Percentiles rank a stretch among this genome's conserved stretches.
Conservation (phyloP, 2,329 filamentous ascomycete genomes). For the Ophiostoma perfectum region DNA sequence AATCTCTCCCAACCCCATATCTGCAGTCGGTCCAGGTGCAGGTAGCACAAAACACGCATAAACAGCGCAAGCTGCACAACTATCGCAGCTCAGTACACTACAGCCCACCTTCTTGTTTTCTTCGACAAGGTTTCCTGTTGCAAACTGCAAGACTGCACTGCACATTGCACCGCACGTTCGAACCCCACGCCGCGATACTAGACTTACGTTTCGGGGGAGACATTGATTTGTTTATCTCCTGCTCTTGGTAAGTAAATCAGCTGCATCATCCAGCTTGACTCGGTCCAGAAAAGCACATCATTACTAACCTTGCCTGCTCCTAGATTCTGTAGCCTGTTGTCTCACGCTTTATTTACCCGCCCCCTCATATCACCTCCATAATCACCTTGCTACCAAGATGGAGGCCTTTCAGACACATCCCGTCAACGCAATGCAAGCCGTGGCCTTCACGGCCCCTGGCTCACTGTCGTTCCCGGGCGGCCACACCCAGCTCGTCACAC, state of each 20-base stretch:
- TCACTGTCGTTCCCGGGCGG: constrained; percentile 89
- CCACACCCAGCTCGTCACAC: constrained; percentile 58
- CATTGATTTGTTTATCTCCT: constrained; percentile 98
- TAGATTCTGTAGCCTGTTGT: not conserved
- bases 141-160: too few relatives aligned
- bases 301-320: not conserved
- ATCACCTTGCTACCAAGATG: constrained; percentile 47
- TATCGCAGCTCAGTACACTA: not conserved
- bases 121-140: too few relatives aligned
- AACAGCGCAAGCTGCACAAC: not conserved
- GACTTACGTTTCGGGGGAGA: constrained; percentile 62
- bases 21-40: constrained; percentile 5
- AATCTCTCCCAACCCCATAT: not conserved
- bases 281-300: not conserved
- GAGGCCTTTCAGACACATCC: constrained; percentile 89
- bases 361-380: not conserved
- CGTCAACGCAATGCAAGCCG: constrained; percentile 83
- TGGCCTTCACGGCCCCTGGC: constrained; percentile 88
- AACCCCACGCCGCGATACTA: not conserved
- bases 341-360: not conserved
- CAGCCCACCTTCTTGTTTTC: not conserved
- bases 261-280: not conserved
- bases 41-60: not conserved
- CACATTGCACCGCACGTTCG: not conserved
- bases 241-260: constrained; percentile 52